Evolutionary conservation across 306 rosid species (phyloP).

Genomic region (Malus sylvestris): DNA sequence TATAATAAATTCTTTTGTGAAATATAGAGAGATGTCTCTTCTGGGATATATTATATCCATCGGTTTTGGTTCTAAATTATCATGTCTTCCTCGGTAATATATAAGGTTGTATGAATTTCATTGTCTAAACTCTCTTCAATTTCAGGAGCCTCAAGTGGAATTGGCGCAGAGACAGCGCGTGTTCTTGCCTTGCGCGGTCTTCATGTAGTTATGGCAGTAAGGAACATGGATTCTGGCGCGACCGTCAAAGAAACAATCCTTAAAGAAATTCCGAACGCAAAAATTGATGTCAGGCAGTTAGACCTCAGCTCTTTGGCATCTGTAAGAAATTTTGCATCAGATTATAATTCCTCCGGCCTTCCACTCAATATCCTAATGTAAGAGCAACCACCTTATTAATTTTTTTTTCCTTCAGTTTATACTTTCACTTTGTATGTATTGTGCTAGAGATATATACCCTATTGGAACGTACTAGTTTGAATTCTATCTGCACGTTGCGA

Average conservation of each 20-base stretch:
- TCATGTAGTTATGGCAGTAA: conserved; percentile 68
- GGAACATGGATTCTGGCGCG: conserved; percentile 45
- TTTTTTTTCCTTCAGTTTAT: neutral
- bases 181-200: conserved; percentile 75
- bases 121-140: neutral
- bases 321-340: conserved; percentile 50
- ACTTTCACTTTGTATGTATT: neutral
- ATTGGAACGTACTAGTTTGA: no score
- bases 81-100: neutral
- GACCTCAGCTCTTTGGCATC: conserved; percentile 67
- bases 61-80: neutral
- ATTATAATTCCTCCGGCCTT: conserved; percentile 48
- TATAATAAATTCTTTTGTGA: neutral
- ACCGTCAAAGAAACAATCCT: conserved; percentile 41
- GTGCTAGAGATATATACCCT: no score
- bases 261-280: conserved; percentile 54
- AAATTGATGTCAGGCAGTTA: conserved; percentile 56
- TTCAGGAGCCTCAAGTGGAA: conserved; percentile 80
- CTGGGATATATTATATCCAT: neutral
- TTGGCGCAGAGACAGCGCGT: conserved; percentile 63
- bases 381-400: conserved; percentile 11
- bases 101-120: neutral
- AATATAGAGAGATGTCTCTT: neutral
- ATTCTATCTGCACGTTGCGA: no score
- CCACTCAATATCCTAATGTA: conserved; percentile 81